Evolutionary conservation across 2,329 filamentous ascomycete genomes (phyloP).

Genomic region (Ascosphaera acerosa): DNA sequence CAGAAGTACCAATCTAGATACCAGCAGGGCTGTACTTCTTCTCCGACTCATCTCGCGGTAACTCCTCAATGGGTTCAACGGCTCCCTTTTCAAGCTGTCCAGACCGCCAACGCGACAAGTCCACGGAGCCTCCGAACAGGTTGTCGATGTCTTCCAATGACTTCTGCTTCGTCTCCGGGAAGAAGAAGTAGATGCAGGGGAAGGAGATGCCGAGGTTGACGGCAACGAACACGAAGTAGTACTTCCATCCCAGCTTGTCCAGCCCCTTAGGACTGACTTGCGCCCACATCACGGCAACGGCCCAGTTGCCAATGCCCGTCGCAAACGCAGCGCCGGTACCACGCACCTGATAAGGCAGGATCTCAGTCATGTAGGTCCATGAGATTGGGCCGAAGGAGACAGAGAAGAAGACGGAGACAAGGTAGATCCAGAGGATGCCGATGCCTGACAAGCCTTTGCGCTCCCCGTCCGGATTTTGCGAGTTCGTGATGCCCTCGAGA

Average conservation of each 20-base stretch:
- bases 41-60: too few relatives aligned
- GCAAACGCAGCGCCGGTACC: conserved; percentile 20
- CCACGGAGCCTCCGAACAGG: conserved; percentile 10
- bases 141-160: conserved; percentile 13
- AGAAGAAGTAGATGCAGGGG: conserved; percentile 20
- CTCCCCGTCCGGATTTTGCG: conserved; percentile 20
- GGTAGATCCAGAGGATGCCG: conserved; percentile 41
- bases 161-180: conserved; percentile 27
- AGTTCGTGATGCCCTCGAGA: conserved; percentile 34
- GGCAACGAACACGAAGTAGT: conserved; percentile 13
- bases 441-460: conserved; percentile 27
- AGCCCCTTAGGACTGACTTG: conserved; percentile 7
- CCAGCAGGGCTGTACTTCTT: too few relatives aligned
- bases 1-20: too few relatives aligned
- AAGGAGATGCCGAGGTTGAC: conserved; percentile 16
- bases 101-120: too few relatives aligned
- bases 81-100: too few relatives aligned
- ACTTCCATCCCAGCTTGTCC: conserved; percentile 12
- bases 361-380: conserved; percentile 23
- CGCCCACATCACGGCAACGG: neutral
- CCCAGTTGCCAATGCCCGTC: conserved; percentile 13
- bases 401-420: conserved; percentile 33
- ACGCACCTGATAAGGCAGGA: conserved; percentile 21
- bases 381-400: conserved; percentile 32
- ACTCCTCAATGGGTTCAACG: too few relatives aligned